Conservation (phyloP, 2,329 filamentous ascomycete species). For the Sporothrix curviconia region DNA sequence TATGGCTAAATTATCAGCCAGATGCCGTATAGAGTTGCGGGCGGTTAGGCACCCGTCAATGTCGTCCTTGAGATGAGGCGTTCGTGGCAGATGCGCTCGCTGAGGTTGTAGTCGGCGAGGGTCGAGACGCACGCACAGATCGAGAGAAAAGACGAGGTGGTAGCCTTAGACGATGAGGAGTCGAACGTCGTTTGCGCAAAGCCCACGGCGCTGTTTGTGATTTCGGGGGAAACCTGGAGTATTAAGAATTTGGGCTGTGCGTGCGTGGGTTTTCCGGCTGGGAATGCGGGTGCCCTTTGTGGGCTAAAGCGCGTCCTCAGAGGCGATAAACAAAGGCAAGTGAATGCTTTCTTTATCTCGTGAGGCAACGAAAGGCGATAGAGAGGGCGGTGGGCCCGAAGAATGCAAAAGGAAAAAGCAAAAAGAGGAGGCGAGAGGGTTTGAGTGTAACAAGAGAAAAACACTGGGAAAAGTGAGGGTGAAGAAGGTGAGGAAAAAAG, state of each 20-base stretch:
- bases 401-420: not conserved
- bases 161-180: too few species aligned
- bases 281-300: not conserved
- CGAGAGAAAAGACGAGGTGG: too few species aligned
- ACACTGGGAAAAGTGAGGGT: not conserved
- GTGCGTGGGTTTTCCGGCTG: not conserved
- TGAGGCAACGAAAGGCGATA: not conserved
- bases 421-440: not conserved
- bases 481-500: not conserved
- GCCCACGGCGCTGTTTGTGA: too few species aligned
- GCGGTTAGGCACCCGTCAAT: too few species aligned
- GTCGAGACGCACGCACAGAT: too few species aligned
- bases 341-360: constrained; percentile 16
- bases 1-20: not conserved
- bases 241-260: too few species aligned
- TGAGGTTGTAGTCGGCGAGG: too few species aligned
- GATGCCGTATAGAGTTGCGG: too few species aligned
- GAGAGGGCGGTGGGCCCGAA: not conserved
- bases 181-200: too few species aligned
- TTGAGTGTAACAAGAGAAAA: not conserved
- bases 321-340: constrained; percentile 18
- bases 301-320: not conserved
- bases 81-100: too few species aligned
- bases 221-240: too few species aligned
- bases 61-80: too few species aligned